Evolutionary conservation across 2,329 filamentous ascomycete genomes (phyloP), one percentile per base, ranked within the genome.

Genomic region (Trichoderma atroviride): DNA sequence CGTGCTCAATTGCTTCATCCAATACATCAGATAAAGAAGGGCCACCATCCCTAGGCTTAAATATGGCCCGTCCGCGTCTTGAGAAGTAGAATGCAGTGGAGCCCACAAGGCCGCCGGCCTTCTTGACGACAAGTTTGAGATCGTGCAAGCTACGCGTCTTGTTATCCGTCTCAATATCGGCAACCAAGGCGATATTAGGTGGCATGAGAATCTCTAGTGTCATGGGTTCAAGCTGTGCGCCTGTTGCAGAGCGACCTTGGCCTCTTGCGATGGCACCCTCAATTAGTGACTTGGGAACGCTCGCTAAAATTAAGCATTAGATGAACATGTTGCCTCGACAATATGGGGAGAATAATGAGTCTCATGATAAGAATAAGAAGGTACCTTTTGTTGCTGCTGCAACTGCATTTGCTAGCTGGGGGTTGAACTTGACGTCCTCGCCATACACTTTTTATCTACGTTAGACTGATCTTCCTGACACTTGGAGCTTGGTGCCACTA

Each of bases 211-310:
- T 90, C 83, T 98, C 95, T 63, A 97, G 85, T 0, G 89, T 91
- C 63, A 96, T 79, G 40, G 83, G 84, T 77, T 97, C 94, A n/a
- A 98, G 87, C 16, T 88, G 85, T 19, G 87, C 87, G 65, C 96
- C 96, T 5, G 87, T 87, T 1, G 89, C 81, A 29, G 94, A 94
- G 72, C 91, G 87, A 53, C 96, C 95, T 78, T 97, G 94, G 1
- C 96, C 96, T 58, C 94, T 90, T 16, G 93, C 92, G 73, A 99
- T 90, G 66, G 96, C 94, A 16, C 86, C 85, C 79, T 98, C 94
- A 74, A 98, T 97, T 2, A 88, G 86, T 24, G 88, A 83, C 81
- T 97, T 97, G 1, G 94, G 92, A 59, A 97, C 90, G 73, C 91
- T 92, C 70, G 89, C 90, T 75, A 60, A 31, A 35, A 27, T 7